Conservation (phyloP, 768 basidiomycete genomes). For the Boletus sensibilis region DNA sequence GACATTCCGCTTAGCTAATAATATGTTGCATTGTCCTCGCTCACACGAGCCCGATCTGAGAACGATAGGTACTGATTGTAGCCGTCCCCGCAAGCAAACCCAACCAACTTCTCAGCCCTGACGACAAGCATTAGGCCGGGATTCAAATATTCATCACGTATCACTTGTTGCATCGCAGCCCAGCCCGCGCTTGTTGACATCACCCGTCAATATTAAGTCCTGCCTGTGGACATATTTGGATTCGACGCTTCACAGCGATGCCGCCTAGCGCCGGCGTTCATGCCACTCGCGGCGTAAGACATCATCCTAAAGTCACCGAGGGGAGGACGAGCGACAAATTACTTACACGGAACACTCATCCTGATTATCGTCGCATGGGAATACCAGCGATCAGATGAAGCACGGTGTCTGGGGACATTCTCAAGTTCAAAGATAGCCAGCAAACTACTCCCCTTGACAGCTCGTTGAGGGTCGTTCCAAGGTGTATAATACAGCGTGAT, state of each 20-base stretch:
- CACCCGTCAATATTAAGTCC: background rate
- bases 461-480: background rate
- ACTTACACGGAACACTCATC: background rate
- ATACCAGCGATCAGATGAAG: background rate
- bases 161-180: background rate
- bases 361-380: background rate
- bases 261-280: background rate
- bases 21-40: background rate
- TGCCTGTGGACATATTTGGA: background rate
- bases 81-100: background rate
- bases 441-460: background rate
- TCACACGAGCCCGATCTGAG: background rate
- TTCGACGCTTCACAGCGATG: background rate
- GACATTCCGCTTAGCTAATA: constrained; percentile 25
- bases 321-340: background rate
- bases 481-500: background rate
- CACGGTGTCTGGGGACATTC: constrained; percentile 9
- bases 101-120: background rate
- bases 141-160: background rate
- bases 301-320: background rate
- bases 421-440: background rate
- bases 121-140: background rate
- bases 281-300: background rate
- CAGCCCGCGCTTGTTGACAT: background rate
- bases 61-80: background rate